phyloP scores from a whole-genome alignment of 2,329 filamentous ascomycete genomes.

The Byssochlamys sp. region DNA sequence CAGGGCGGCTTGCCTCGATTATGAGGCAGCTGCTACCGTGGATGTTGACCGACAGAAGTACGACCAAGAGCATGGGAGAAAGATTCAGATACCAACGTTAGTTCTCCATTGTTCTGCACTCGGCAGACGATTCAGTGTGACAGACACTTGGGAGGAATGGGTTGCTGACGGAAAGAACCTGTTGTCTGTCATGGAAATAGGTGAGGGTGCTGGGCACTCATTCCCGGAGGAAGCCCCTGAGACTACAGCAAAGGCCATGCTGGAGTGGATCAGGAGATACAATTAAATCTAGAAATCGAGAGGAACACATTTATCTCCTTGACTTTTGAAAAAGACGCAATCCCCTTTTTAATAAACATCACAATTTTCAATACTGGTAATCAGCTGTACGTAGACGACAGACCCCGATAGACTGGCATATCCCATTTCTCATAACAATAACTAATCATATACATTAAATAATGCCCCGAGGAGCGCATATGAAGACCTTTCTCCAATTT shows the following conservation, averaged over 20 bases:
- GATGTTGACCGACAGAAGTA: slow-evolving; percentile 36
- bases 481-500: not conserved
- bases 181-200: slow-evolving; percentile 24
- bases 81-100: slow-evolving; percentile 34
- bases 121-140: slow-evolving; percentile 36
- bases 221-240: slow-evolving; percentile 39
- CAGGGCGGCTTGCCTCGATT: slow-evolving; percentile 39
- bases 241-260: slow-evolving; percentile 17
- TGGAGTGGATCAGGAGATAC: slow-evolving; percentile 1
- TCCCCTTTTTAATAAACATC: too few species aligned
- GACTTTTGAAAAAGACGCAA: too few species aligned
- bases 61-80: slow-evolving; percentile 38
- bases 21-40: slow-evolving; percentile 33
- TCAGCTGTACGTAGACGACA: too few species aligned
- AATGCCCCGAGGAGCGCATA: not conserved
- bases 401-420: not conserved
- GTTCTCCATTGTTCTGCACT: slow-evolving; percentile 38
- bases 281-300: not conserved
- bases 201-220: slow-evolving; percentile 34
- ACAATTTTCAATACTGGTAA: too few species aligned
- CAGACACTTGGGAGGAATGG: slow-evolving; percentile 38
- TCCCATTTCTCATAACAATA: not conserved
- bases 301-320: not conserved
- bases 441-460: not conserved
- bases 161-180: slow-evolving; percentile 21